Conservation (phyloP, 306 rosid species). For the Quercus suber region DNA sequence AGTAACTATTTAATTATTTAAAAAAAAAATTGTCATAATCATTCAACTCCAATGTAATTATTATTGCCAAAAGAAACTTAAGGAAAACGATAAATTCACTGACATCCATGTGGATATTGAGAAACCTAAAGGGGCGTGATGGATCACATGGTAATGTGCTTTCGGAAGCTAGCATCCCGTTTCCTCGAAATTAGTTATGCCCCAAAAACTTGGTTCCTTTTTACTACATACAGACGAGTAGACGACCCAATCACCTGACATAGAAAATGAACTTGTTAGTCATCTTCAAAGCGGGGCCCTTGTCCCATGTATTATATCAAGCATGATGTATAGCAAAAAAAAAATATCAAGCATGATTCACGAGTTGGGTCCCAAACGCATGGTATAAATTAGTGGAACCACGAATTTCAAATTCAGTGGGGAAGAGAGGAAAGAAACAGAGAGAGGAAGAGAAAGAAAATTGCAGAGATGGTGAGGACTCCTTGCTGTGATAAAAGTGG, state of each 20-base stretch:
- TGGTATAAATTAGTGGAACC: background rate
- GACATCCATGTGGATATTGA: too few species aligned
- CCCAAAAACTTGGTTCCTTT: background rate
- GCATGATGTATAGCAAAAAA: background rate
- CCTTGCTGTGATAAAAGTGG: conserved; percentile 60
- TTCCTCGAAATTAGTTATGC: background rate
- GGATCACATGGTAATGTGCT: background rate
- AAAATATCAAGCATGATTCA: background rate
- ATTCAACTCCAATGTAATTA: too few species aligned
- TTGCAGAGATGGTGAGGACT: conserved; percentile 57
- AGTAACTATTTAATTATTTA: too few species aligned
- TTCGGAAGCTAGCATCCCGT: background rate
- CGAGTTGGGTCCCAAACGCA: background rate
- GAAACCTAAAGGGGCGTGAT: too few species aligned
- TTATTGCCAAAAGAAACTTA: too few species aligned
- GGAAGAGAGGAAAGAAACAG: background rate
- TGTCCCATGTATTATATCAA: too few species aligned
- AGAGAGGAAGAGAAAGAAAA: background rate
- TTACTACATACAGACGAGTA: too few species aligned
- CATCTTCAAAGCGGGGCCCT: background rate
- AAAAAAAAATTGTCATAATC: too few species aligned
- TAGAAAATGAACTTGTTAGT: background rate
- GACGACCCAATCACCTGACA: background rate
- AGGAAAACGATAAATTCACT: too few species aligned
- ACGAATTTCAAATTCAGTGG: background rate